These are phyloP conservation scores for Pisolithus tinctorius DNA, from an alignment of 768 basidiomycete genomes.

Conservation along the genomic window DNA sequence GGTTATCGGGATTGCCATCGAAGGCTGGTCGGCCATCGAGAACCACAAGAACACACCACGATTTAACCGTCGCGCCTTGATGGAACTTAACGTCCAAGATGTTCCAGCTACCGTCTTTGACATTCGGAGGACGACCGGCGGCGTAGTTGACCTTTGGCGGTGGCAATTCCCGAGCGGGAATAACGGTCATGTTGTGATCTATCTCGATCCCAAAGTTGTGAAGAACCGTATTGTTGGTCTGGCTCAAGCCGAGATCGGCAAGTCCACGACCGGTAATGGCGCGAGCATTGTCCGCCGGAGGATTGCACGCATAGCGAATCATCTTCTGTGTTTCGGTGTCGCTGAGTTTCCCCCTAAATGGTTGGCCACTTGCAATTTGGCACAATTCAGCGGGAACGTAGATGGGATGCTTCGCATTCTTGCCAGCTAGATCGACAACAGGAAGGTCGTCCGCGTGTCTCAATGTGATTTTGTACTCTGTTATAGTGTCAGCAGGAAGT, in stretches of 20 bases:
- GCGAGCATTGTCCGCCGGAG: slow-evolving; percentile 51
- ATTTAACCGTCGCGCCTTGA: slow-evolving; percentile 38
- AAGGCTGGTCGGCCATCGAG: slow-evolving; percentile 16
- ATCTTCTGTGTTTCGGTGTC: slow-evolving; percentile 61
- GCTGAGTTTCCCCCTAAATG: slow-evolving; percentile 54
- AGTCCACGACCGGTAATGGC: slow-evolving; percentile 56
- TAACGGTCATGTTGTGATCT: slow-evolving; percentile 47
- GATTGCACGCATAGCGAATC: slow-evolving; percentile 63
- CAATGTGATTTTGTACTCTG: slow-evolving; percentile 56
- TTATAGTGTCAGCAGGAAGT: slow-evolving; percentile 3
- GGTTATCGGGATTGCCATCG: slow-evolving; percentile 25
- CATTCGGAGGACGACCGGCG: slow-evolving; percentile 33
- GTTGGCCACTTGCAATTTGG: slow-evolving; percentile 50
- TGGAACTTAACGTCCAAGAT: slow-evolving; percentile 68
- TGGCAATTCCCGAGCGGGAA: slow-evolving; percentile 60
- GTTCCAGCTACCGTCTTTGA: slow-evolving; percentile 69
- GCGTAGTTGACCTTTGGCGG: slow-evolving; percentile 55
- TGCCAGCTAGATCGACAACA: slow-evolving; percentile 47
- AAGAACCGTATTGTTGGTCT: slow-evolving; percentile 30
- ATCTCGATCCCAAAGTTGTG: slow-evolving; percentile 56
- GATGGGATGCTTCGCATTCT: slow-evolving; percentile 20
- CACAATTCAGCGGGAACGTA: slow-evolving; percentile 69
- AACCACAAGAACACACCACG: slow-evolving; percentile 65
- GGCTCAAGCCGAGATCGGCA: slow-evolving; percentile 42
- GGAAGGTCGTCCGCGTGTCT: slow-evolving; percentile 41